Conservation (phyloP, 768 basidiomycete genomes). For the Stropharia rugosoannulata region DNA sequence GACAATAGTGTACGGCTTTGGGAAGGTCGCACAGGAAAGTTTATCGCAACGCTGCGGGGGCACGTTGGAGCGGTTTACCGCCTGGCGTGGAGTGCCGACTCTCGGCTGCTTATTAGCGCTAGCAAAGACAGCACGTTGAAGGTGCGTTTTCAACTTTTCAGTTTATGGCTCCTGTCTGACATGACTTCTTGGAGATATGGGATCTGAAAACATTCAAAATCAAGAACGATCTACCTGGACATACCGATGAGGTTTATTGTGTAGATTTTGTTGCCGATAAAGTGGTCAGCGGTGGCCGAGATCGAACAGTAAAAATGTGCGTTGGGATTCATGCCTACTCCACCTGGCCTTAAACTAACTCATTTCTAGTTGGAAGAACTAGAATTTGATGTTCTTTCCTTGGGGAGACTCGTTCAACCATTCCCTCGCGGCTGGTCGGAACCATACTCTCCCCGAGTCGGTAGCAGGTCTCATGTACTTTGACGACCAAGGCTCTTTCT, state of each 20-base stretch:
- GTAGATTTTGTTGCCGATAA: conserved; percentile 99
- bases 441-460: too few relatives aligned
- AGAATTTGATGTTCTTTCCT: not conserved
- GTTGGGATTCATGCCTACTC: conserved; percentile 30
- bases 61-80: conserved; percentile 95
- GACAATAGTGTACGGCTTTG: conserved; percentile 90
- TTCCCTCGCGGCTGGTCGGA: too few relatives aligned
- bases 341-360: conserved; percentile 1
- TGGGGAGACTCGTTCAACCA: too few relatives aligned
- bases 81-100: conserved; percentile 94
- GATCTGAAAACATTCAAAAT: conserved; percentile 96
- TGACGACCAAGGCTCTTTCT: too few relatives aligned
- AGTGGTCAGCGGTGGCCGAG: conserved; percentile 95
- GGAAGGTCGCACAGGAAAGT: conserved; percentile 85
- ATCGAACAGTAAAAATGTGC: conserved; percentile 91
- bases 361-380: conserved; percentile 15
- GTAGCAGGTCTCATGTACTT: too few relatives aligned
- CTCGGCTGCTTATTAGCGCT: conserved; percentile 87
- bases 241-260: conserved; percentile 98
- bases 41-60: conserved; percentile 86
- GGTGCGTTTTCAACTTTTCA: conserved; percentile 43
- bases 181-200: conserved; percentile 67
- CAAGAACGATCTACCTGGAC: conserved; percentile 90
- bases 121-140: conserved; percentile 97
- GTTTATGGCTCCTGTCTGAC: not conserved